Base-by-base conservation (phyloP, 2,329 filamentous ascomycete species). In the Triangularia setosa region DNA sequence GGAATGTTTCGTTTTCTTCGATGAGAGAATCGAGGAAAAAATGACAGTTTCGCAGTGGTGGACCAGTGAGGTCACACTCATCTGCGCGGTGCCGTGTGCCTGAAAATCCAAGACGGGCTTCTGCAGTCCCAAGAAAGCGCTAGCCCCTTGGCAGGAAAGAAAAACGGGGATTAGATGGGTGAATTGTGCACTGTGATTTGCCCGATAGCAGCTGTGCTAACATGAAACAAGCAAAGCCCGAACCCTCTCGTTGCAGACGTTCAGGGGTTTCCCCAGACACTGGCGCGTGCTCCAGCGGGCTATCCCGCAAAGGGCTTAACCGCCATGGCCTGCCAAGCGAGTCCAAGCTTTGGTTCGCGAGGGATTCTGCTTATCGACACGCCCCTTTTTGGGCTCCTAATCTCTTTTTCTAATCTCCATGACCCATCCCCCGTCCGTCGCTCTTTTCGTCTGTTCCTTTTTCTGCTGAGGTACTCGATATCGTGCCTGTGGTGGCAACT, bases 241-340 rank as follows among this genome's bases (percentile, higher is more conserved):
- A n/a, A n/a, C n/a, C n/a, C n/a, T n/a, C n/a, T n/a, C n/a, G n/a
- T n/a, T n/a, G n/a, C n/a, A 65, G 62, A 65, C 33, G 4, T 60
- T 63, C 57, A 64, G 58, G 52, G 53, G 57, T 27, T 27, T 62
- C 35, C 67, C 68, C 65, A 28, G 61, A 53, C 59, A 30, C 25
- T 67, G 68, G 66, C 61, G 62, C 60, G 68, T 69, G 69, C 68
- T 12, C 44, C 11, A 25, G 28, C 63, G 65, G 63, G 58, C 66
- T 67, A 64, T 66, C 60, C 66, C 64, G 64, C 61, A 67, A 64
- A 24, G n/a, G 65, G 65, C 58, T 23, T 61, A 53, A 53, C 40
- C n/a, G 58, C 58, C 58, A 60, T 7, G 24, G 16, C 7, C 25
- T 25, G 58, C 40, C 35, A 48, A 60, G 58, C n/a, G 5, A n/a